Evolutionary conservation across 805 yeast genomes (phyloP), one percentile per base, ranked within the genome.

Genomic region (Pichia scutulata): DNA sequence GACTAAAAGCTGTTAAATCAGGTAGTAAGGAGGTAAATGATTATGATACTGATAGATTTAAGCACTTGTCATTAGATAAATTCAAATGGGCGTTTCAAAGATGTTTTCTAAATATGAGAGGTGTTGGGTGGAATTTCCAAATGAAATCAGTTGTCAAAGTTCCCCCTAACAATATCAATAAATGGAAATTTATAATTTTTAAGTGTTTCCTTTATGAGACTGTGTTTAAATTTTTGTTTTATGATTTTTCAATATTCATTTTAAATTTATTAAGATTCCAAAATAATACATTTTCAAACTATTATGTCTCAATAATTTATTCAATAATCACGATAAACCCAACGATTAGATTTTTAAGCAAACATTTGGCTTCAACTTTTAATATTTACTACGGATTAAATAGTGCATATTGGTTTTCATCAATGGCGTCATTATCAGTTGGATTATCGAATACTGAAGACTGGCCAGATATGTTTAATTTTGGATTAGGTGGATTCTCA

Each of bases 41-140:
- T 3, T n/a, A 33, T 33, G 47, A 49, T 24, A 25, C 16, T 39
- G 52, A 23, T 21, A 40, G 47, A 33, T 43, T 46, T 25, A n/a
- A 42, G 13, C 41, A 25, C 13, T 46, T 43, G 4, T 43, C 52
- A 13, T 36, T 37, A 23, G 19, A 39, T 2, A 53, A 48, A 25
- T 26, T 49, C 14, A n/a, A 23, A 4, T 53, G 56, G 56, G 25
- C 51, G 6, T 41, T 46, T 13, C 22, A 46, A 1, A 33, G 56
- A 8, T 52, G 55, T 23, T 52, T 49, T 37, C 1, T 43, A 1
- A 53, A 53, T 37, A 33, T 52, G 43, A 26, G 56, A 13, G 56
- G 56, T 2, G 22, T 52, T 19, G 56, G 53, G 1, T 53, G 56
- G 56, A 49, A 43, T 37, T 53, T 48, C 30, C 53, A 53, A 28